Conservation (phyloP, 2,329 filamentous ascomycete genomes). For the Phyllosticta citrichinensis region DNA sequence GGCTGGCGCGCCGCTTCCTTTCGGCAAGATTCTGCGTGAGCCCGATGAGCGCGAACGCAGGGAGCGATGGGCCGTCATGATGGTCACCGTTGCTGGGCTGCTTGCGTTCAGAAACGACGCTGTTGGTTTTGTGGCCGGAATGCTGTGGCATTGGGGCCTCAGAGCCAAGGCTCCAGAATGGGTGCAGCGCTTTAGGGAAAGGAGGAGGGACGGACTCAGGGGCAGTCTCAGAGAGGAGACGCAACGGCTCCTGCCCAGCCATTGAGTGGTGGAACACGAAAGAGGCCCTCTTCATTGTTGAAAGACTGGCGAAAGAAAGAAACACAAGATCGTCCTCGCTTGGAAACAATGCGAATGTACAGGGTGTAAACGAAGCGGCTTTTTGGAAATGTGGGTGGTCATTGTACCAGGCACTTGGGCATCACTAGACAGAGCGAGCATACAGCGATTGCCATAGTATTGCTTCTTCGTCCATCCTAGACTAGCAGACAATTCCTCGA, state of each 20-base stretch:
- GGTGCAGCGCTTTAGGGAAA: neutral
- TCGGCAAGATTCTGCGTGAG: slow-evolving; percentile 38
- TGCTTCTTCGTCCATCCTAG: neutral
- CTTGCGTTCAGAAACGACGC: slow-evolving; percentile 85
- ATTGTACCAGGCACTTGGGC: neutral
- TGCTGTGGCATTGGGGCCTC: slow-evolving; percentile 68
- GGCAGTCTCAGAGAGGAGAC: neutral
- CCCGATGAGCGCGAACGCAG: slow-evolving; percentile 58
- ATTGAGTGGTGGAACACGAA: neutral
- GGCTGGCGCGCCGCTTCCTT: slow-evolving; percentile 11
- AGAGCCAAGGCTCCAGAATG: slow-evolving; percentile 3
- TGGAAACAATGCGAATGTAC: neutral
- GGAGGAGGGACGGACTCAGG: neutral
- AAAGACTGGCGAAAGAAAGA: neutral
- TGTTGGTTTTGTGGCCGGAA: slow-evolving; percentile 72
- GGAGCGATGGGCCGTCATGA: slow-evolving; percentile 79
- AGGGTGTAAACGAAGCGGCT: neutral
- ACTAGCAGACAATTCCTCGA: neutral
- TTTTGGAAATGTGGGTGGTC: neutral
- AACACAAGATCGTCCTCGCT: neutral
- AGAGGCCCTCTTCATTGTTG: neutral
- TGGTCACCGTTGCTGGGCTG: slow-evolving; percentile 72
- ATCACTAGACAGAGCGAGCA: neutral
- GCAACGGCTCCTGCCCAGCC: neutral
- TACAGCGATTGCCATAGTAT: neutral